A percentile compares a stretch with the other conserved stretches of the same genome.
Evolutionary conservation across 1,284 basidiomycete species (phyloP).

Genomic region (Ganoderma meredithae): DNA sequence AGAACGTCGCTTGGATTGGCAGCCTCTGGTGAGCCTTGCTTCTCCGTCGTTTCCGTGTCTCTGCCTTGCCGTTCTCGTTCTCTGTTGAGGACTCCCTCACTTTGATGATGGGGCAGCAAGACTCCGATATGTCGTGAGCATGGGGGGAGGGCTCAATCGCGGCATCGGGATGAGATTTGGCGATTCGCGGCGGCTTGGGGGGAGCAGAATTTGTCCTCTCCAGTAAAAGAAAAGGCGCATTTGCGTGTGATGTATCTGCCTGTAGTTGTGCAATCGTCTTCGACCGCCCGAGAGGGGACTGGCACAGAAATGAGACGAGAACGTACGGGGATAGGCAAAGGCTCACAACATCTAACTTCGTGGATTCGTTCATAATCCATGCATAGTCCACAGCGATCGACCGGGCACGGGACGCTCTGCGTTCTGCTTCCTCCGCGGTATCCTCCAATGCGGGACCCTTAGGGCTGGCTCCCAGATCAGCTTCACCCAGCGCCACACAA

Average conservation of each 20-base stretch:
- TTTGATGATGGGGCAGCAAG: slow-evolving; percentile 31
- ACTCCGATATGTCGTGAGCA: slow-evolving; percentile 18
- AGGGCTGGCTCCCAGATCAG: slow-evolving; percentile 27
- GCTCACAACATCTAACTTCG: slow-evolving; percentile 36
- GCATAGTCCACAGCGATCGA: slow-evolving; percentile 43
- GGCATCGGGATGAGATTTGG: slow-evolving; percentile 11
- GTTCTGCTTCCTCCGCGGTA: slow-evolving; percentile 37
- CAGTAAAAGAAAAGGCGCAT: slow-evolving; percentile 31
- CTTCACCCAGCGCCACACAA: not conserved
- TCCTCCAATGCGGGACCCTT: slow-evolving; percentile 43
- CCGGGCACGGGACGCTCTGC: slow-evolving; percentile 37
- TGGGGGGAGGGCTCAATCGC: slow-evolving; percentile 36
- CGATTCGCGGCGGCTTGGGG: slow-evolving; percentile 17
- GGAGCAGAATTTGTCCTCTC: slow-evolving; percentile 29
- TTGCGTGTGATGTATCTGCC: slow-evolving; percentile 17
- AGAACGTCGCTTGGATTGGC: slow-evolving; percentile 40
- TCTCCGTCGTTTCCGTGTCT: slow-evolving; percentile 27
- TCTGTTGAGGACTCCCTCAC: not conserved
- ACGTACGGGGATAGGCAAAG: not conserved
- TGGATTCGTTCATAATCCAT: slow-evolving; percentile 38
- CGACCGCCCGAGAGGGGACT: not conserved
- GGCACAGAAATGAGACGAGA: slow-evolving; percentile 1
- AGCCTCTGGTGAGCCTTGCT: slow-evolving; percentile 26
- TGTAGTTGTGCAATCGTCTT: slow-evolving; percentile 29
- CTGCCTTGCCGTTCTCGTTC: slow-evolving; percentile 2